Conservation (phyloP, 768 basidiomycete species). For the Hebeloma cylindrosporum region DNA sequence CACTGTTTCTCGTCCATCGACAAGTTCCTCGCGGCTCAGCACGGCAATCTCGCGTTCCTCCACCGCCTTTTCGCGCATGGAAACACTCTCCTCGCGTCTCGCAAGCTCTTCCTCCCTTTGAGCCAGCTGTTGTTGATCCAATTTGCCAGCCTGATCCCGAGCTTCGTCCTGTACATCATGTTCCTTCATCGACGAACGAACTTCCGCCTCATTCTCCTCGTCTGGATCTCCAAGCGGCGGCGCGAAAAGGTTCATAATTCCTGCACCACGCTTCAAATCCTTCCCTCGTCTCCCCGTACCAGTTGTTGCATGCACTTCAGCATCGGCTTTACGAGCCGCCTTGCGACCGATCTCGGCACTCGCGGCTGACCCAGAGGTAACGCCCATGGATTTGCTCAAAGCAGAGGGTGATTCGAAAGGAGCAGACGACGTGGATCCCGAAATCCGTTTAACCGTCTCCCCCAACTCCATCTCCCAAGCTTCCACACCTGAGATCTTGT, state of each 20-base stretch:
- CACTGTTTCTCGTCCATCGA: conserved; percentile 4
- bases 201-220: not conserved
- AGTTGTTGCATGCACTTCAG: too few species aligned
- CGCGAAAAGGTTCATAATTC: conserved; percentile 13
- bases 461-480: conserved; percentile 32
- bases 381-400: not conserved
- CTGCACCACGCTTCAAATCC: too few species aligned
- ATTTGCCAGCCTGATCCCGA: not conserved
- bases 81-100: not conserved
- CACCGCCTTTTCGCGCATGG: conserved; percentile 3
- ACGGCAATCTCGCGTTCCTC: too few species aligned
- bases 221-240: conserved; percentile 7
- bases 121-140: not conserved
- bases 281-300: too few species aligned
- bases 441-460: conserved; percentile 27
- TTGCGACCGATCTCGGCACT: conserved; percentile 7
- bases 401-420: too few species aligned
- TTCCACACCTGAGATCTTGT: conserved; percentile 24
- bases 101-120: not conserved
- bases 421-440: not conserved
- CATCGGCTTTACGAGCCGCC: conserved; percentile 7
- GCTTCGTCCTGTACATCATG: not conserved
- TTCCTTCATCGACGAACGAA: not conserved
- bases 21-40: conserved; percentile 3
- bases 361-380: not conserved